Evolutionary conservation across 768 basidiomycete genomes (phyloP), one percentile per base, ranked within the genome.

Genomic region (Mycena haematopus): DNA sequence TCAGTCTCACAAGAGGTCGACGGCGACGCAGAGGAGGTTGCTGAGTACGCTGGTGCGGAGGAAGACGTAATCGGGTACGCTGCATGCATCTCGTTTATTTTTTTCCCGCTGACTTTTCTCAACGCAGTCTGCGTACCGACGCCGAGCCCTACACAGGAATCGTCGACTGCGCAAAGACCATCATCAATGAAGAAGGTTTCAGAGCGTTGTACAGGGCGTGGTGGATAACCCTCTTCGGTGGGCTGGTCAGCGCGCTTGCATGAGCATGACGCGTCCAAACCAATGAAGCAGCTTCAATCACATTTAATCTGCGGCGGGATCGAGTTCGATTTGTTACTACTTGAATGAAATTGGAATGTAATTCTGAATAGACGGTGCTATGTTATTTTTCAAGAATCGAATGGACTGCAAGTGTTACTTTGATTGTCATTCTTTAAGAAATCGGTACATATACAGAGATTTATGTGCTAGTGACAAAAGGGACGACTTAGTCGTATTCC

Each of bases 11-110:
- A 92, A 70, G 91, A 93, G 67, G 85, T 85, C 19, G 88, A 88
- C 42, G 86, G 84, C 7, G 87, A 90, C 67, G 78, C 77, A 3
- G 84, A 91, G 60, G 83, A 85, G 49, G 76, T 77, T 1, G 74
- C 77, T 6, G 90, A 91, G 66, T 94, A 86, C 67, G 80, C 85
- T 25, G 90, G 88, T 17, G 74, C 79, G 6, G 87, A 90, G 27
- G 92, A 95, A 69, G 93, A 95, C 67, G 93, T 95, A 19, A 92
- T 95, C 65, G 92, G 91, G 90, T 91, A 67, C 53, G 86, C 29
- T 2, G 27, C 33, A 4, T 38, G 52, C 71, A 27, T 38, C 5
- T 17, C 27, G 45, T 56, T 36, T 49, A 31, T 52, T 57, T 38
- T 50, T n/a, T 24, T 42, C 33, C 33, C 57, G 47, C 40, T 69